Conservation (phyloP, 2,329 filamentous ascomycete genomes). For the Hymenoscyphus linearis region DNA sequence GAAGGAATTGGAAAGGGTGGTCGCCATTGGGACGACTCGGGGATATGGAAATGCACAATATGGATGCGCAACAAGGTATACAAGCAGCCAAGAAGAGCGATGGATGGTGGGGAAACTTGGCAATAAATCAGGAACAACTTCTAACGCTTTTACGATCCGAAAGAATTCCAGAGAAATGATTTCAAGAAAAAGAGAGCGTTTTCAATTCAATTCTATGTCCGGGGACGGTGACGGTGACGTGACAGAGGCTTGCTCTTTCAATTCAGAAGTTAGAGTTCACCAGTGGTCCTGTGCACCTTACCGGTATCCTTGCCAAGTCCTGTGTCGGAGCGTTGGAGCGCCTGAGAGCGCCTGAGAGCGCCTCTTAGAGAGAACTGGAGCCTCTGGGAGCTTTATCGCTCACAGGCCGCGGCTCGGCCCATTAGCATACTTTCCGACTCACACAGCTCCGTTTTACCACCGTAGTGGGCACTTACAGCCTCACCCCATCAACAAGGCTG, state of each 20-base stretch:
- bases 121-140: background rate
- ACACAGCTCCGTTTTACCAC: background rate
- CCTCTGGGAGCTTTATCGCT: background rate
- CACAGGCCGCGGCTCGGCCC: background rate
- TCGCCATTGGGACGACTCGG: conserved; percentile 25
- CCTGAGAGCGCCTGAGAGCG: too few relatives aligned
- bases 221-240: conserved; percentile 3
- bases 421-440: background rate
- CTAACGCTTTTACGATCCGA: background rate
- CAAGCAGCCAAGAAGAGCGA: background rate
- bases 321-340: too few relatives aligned
- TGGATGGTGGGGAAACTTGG: background rate
- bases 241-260: conserved; percentile 6
- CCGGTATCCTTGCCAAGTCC: too few relatives aligned
- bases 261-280: background rate
- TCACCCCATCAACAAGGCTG: background rate
- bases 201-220: too few relatives aligned
- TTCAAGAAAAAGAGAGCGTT: background rate
- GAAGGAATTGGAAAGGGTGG: conserved; percentile 54
- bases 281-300: too few relatives aligned
- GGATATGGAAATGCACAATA: background rate
- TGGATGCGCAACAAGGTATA: conserved; percentile 2
- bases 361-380: too few relatives aligned
- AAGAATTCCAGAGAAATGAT: background rate
- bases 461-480: background rate